These are phyloP conservation scores for Pseudogymnoascus sp. DNA, from an alignment of 2,329 filamentous ascomycete species.

Conservation along the genomic window DNA sequence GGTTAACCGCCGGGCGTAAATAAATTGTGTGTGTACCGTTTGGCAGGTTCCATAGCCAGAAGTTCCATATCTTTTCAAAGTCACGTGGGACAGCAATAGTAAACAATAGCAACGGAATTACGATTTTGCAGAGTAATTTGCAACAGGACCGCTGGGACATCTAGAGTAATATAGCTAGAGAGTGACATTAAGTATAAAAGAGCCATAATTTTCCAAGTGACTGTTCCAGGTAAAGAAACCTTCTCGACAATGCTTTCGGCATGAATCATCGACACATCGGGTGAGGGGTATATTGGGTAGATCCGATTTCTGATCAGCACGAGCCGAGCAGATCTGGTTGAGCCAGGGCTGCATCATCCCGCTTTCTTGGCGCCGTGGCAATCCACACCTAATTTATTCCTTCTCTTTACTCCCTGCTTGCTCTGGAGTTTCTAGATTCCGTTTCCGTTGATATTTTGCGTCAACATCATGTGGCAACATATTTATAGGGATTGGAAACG, in stretches of 20 bases:
- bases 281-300: too few species aligned
- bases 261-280: too few species aligned
- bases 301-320: too few species aligned
- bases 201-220: too few species aligned
- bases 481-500: neutral
- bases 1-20: too few species aligned
- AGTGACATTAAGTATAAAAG: too few species aligned
- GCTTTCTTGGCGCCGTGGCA: neutral
- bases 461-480: neutral
- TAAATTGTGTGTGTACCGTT: too few species aligned
- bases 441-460: neutral
- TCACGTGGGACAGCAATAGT: neutral
- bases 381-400: too few species aligned
- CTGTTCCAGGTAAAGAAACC: neutral
- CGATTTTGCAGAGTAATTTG: neutral
- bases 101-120: neutral
- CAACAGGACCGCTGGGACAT: neutral
- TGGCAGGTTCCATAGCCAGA: neutral
- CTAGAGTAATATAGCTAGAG: too few species aligned
- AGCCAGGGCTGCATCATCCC: too few species aligned
- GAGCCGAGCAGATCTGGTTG: too few species aligned
- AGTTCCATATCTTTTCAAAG: neutral
- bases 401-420: neutral
- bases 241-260: neutral
- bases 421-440: neutral